A percentile compares a stretch with the other conserved stretches of the same genome.
These are phyloP conservation scores for Elongisporangium undulatum DNA, from an alignment of 352 stramenopile species.

Conservation along the genomic window DNA sequence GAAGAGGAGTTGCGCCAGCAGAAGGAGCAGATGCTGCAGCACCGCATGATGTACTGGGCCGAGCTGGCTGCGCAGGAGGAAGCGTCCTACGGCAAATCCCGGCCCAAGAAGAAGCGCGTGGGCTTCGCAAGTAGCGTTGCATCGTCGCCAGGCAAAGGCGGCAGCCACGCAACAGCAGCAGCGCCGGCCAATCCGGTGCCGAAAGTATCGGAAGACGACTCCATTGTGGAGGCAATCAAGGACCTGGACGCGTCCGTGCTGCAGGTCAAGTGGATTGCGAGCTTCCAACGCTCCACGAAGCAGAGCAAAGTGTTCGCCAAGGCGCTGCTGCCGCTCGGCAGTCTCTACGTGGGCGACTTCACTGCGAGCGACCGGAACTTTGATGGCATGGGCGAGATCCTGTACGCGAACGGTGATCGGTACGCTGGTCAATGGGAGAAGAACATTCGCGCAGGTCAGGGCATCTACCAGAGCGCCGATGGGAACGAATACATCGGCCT, in stretches of 20 bases:
- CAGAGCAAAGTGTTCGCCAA: slow-evolving; percentile 52
- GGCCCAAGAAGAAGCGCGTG: slow-evolving; percentile 30
- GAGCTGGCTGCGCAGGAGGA: slow-evolving; percentile 32
- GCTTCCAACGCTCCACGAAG: slow-evolving; percentile 30
- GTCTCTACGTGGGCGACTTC: slow-evolving; percentile 79
- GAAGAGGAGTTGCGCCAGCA: slow-evolving; percentile 38
- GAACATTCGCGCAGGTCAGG: slow-evolving; percentile 62
- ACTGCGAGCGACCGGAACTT: slow-evolving; percentile 28
- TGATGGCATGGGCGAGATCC: slow-evolving; percentile 84
- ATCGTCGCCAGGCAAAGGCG: not conserved
- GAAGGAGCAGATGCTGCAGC: slow-evolving; percentile 54
- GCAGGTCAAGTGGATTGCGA: slow-evolving; percentile 47
- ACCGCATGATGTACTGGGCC: slow-evolving; percentile 64
- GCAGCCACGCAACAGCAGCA: slow-evolving; percentile 5
- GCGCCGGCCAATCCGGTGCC: slow-evolving; percentile 7
- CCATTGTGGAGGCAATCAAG: slow-evolving; percentile 6
- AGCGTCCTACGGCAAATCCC: slow-evolving; percentile 10
- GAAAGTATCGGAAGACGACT: slow-evolving; percentile 10
- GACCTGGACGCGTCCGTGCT: slow-evolving; percentile 28
- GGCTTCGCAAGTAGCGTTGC: slow-evolving; percentile 20
- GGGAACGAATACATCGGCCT: slow-evolving; percentile 66
- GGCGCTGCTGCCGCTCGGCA: slow-evolving; percentile 52
- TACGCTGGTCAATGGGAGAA: slow-evolving; percentile 84
- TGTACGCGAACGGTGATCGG: slow-evolving; percentile 72
- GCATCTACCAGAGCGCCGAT: slow-evolving; percentile 53